Conservation (phyloP, 495 filamentous ascomycete genomes). For the Umbilicaria muhlenbergii region DNA sequence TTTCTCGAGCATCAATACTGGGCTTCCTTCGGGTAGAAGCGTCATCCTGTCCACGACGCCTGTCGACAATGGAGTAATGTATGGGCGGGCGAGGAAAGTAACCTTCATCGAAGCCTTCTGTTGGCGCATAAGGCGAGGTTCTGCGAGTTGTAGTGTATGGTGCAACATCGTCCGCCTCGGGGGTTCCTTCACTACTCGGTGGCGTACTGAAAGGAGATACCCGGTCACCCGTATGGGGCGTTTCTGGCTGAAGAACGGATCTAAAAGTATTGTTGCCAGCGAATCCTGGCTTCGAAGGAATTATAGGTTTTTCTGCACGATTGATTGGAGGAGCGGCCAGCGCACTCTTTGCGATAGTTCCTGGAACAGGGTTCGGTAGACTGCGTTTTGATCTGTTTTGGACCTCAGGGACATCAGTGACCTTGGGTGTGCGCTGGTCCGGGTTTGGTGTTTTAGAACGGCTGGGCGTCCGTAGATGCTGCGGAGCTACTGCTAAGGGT, state of each 20-base stretch:
- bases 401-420: background rate
- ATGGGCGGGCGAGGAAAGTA: conserved; percentile 31
- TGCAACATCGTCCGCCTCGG: conserved; percentile 25
- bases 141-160: conserved; percentile 2
- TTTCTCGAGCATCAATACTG: conserved; percentile 17
- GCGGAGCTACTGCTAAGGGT: conserved; percentile 4
- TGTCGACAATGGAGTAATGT: conserved; percentile 27
- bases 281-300: conserved; percentile 33
- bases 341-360: conserved; percentile 15
- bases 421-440: background rate
- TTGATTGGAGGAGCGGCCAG: conserved; percentile 55
- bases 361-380: too few species aligned
- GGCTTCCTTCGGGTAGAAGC: background rate
- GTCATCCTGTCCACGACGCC: background rate
- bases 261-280: background rate
- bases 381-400: too few species aligned
- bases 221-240: conserved; percentile 24
- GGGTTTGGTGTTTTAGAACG: conserved; percentile 1
- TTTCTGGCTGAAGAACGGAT: conserved; percentile 1
- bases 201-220: conserved; percentile 86
- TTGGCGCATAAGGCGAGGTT: conserved; percentile 2
- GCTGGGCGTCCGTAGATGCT: conserved; percentile 1
- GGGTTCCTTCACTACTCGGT: conserved; percentile 57
- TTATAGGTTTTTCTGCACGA: conserved; percentile 67
- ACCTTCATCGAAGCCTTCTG: background rate